Evolutionary conservation across 345 rosid genomes (phyloP), one percentile per base, ranked within the genome.

Genomic region (Lepidium didymum): DNA sequence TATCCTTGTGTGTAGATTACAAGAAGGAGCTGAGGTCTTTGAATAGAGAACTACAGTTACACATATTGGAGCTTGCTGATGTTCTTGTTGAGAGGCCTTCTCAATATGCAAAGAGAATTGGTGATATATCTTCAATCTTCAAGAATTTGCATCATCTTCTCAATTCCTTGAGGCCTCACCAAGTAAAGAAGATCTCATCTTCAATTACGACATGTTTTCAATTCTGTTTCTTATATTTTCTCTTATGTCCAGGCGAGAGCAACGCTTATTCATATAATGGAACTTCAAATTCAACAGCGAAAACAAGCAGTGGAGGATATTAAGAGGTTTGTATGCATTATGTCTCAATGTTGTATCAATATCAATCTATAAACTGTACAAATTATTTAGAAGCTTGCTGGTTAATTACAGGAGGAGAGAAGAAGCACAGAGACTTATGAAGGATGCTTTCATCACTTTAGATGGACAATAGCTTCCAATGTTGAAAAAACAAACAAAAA

Each of bases 221-320:
- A n/a, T 7, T 3, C 18, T 51, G 35, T 45, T 40, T 50, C 49
- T 18, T 45, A 16, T n/a, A 6, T 29, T 29, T 35, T 14, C 15
- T 64, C 62, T 25, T 21, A 36, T 41, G 31, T 29, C 12, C 77
- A 85, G 93, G 97, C 96, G 6, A 83, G 96, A 70, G 98, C 98
- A 54, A 93, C 97, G 8, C 73, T 93, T 43, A 90, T 88, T 78
- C 97, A 88, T 77, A 81, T 92, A 55, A 77, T 88, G 62, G 94
- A 93, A 74, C 94, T 86, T 78, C 97, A 93, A 75, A 90, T 90
- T 64, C 85, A 87, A 61, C 86, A 80, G 3, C 81, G 94, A 21
- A 88, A 90, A 75, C 89, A 93, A 78, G 96, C 94, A 1, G 87
- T 93, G 60, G 96, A 90, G 56, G 97, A 93, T 79, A 85, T 93